Evolutionary conservation across 805 yeast species (phyloP), one percentile per base, ranked within the genome.

Genomic region (Kurtzmaniella fragi): DNA sequence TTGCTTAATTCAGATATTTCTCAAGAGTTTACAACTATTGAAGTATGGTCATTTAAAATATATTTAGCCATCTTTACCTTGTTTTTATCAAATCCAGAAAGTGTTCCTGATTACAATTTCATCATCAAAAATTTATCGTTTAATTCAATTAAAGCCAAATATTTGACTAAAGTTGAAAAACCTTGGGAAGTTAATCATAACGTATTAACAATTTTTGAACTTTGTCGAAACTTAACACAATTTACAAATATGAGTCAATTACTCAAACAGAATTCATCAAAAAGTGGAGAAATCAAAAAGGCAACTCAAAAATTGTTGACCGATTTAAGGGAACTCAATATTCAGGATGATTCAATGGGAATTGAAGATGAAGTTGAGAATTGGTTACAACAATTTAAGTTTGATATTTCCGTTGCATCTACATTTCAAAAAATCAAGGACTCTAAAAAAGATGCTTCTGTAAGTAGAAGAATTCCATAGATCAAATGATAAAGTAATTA

Each of bases 41-140:
- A 64, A 28, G 37, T 41, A 23, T 56, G 60, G 48, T 35, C 56
- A 17, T 47, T 45, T 39, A 63, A 58, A 38, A 34, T 64, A 9
- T 52, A 56, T 36, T 45, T 51, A 31, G 57, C 54, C 37, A 28
- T 63, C 4, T 52, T 62, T 47, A 57, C 57, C 34, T 34, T 56
- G 13, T 41, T 53, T 38, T 60, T 59, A 41, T 41, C 45, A 8
- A 44, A 43, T n/a, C 49, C 57, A 42, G 59, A 56, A 34, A 38
- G 44, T 16, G 50, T 57, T 12, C 51, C 63, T 7, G 38, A 47
- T 30, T 42, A 44, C 17, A 64, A 64, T 32, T 62, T 42, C 39
- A 42, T 66, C 37, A 39, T 40, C 9, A 64, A 64, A 37, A 62
- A 63, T 37, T 46, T 64, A 25, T 62, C 59, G 31, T 47, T 59